phyloP scores from a whole-genome alignment of 345 rosid species.

The Aquilaria yunnanensis region DNA sequence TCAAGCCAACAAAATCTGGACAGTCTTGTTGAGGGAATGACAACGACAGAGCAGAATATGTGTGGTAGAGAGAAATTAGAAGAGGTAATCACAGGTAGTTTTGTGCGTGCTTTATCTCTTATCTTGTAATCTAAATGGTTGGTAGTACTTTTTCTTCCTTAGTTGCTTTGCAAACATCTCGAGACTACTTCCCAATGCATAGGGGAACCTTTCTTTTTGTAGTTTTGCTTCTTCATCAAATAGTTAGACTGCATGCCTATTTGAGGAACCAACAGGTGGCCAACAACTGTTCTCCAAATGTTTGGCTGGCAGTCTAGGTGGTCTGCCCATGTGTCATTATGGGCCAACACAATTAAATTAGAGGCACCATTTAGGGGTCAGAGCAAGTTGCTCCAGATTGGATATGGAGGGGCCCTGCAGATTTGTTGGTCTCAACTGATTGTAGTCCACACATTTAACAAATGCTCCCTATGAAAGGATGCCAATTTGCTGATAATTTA shows the following conservation, averaged over 20 bases:
- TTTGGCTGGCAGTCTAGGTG: too few relatives aligned
- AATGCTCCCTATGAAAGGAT: too few relatives aligned
- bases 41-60: conserved; percentile 50
- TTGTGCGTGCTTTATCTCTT: conserved; percentile 3
- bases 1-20: conserved; percentile 68
- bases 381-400: too few relatives aligned
- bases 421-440: too few relatives aligned
- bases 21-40: conserved; percentile 24
- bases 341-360: too few relatives aligned
- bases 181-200: neutral
- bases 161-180: neutral
- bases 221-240: neutral
- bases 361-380: too few relatives aligned
- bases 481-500: too few relatives aligned
- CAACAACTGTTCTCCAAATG: too few relatives aligned
- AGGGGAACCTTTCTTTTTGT: neutral
- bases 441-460: neutral
- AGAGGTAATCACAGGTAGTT: conserved; percentile 80
- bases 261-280: neutral
- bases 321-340: too few relatives aligned
- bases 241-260: neutral
- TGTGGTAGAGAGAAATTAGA: conserved; percentile 53
- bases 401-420: too few relatives aligned
- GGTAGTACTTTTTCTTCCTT: neutral
- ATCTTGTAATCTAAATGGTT: neutral